Base-by-base conservation (phyloP, 768 basidiomycete species). In the Boletellus sp. region DNA sequence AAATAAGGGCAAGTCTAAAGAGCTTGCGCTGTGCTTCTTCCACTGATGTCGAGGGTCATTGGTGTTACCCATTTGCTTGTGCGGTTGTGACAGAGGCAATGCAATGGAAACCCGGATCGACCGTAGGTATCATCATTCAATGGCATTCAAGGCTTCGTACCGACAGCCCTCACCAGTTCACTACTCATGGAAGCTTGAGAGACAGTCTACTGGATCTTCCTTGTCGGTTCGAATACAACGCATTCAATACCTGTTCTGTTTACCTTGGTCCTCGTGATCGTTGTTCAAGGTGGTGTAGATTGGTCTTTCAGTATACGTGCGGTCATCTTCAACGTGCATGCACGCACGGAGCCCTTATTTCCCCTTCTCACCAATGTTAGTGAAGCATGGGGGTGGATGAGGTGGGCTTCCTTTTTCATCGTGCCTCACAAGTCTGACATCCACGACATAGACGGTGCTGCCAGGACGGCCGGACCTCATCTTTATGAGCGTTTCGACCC, bases 201-300 rank as follows among this genome's bases (percentile, higher is more conserved):
- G 40, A 5, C 41, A 31, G 24, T 43, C 45, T 11, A 43, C 31
- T 61, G 33, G 42, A 50, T 16, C 54, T 56, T 24, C 36, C 63
- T 43, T n/a, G 50, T 33, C 49, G 60, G 16, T 51, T 50, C 20
- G 47, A 60, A 38, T 6, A 50, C 16, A 7, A 3, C 7, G 11
- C 9, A 17, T 51, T 53, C 22, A 7, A 24, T 16, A 13, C 56
- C 20, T 16, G 28, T 1, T 1, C 6, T 16, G 48, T 59, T 15
- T 16, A 42, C 17, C 53, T 61, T 42, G 60, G 59, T 20, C 60
- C 60, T 15, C 53, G 56, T 47, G 26, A 35, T 62, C 19, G 17
- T 44, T 16, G 32, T 28, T 28, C 24, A 26, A 26, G 24, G 24
- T 26, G 24, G 24, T 4, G 3, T 11, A 11, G 28, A 1, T 28